Conservation (phyloP, 2,329 filamentous ascomycete genomes). For the Microdochium bolleyi region DNA sequence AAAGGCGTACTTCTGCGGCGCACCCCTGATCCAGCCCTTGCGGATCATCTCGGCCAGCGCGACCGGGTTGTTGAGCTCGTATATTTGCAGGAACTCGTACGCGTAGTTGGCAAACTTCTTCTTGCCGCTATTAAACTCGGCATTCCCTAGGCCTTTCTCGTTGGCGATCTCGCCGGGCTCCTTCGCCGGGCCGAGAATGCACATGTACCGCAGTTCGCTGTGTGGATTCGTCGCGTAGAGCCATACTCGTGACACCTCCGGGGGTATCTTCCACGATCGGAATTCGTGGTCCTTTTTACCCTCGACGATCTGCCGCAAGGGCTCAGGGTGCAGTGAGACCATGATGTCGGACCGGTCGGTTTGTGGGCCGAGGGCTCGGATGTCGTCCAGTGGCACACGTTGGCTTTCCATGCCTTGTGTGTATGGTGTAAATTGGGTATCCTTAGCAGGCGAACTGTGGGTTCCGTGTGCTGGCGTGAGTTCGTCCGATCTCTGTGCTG, state of each 20-base stretch:
- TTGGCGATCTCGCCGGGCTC: constrained; percentile 37
- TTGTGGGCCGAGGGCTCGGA: constrained; percentile 25
- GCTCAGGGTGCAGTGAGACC: constrained; percentile 49
- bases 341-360: constrained; percentile 33
- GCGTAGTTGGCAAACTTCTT: constrained; percentile 31
- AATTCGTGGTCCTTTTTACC: constrained; percentile 47
- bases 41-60: constrained; percentile 40
- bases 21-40: constrained; percentile 43
- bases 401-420: constrained; percentile 22
- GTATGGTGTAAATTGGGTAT: constrained; percentile 11
- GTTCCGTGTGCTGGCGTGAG: constrained; percentile 1
- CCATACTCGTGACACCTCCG: constrained; percentile 52
- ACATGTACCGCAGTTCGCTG: constrained; percentile 51
- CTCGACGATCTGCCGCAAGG: constrained; percentile 38
- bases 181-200: constrained; percentile 38
- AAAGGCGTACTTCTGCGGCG: constrained; percentile 43
- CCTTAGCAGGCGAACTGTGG: neutral
- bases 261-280: constrained; percentile 46
- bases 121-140: constrained; percentile 37
- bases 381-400: constrained; percentile 18
- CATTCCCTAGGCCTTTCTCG: constrained; percentile 38
- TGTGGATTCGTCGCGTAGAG: constrained; percentile 42
- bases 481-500: neutral
- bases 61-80: constrained; percentile 54
- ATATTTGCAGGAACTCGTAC: constrained; percentile 48